Conservation (phyloP, 352 stramenopile genomes). For the Phytophthora meadii region DNA sequence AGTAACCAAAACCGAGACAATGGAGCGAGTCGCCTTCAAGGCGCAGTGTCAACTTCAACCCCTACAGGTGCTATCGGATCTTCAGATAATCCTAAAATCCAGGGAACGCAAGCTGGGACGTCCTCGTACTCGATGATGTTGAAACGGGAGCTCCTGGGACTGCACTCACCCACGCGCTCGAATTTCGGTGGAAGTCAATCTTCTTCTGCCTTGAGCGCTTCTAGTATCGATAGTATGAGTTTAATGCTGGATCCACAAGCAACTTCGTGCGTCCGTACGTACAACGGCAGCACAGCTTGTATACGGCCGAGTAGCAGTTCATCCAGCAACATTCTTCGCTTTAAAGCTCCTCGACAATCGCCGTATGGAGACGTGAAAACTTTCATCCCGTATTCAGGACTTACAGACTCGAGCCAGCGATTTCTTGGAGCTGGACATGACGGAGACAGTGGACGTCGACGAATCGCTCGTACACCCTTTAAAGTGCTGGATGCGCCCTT, state of each 20-base stretch:
- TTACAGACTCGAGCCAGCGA: slow-evolving; percentile 50
- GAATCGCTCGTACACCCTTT: slow-evolving; percentile 94
- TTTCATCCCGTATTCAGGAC: slow-evolving; percentile 52
- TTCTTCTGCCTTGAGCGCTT: slow-evolving; percentile 22
- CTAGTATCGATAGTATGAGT: slow-evolving; percentile 33
- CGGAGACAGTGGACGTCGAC: slow-evolving; percentile 46
- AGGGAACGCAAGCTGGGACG: slow-evolving; percentile 6
- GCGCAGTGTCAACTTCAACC: slow-evolving; percentile 3
- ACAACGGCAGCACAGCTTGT: slow-evolving; percentile 39
- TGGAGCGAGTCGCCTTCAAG: slow-evolving; percentile 5
- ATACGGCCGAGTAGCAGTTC: slow-evolving; percentile 37
- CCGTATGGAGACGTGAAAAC: slow-evolving; percentile 68
- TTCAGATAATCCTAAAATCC: slow-evolving; percentile 30
- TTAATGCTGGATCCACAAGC: slow-evolving; percentile 36
- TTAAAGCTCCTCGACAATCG: slow-evolving; percentile 70
- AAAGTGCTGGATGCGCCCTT: slow-evolving; percentile 98
- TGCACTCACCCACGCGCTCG: slow-evolving; percentile 50
- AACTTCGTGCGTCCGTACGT: slow-evolving; percentile 35
- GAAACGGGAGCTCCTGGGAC: slow-evolving; percentile 76
- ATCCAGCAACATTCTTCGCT: slow-evolving; percentile 76
- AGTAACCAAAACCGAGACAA: slow-evolving; percentile 37
- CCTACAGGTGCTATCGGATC: slow-evolving; percentile 4
- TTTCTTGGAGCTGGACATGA: slow-evolving; percentile 25
- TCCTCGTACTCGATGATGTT: slow-evolving; percentile 80
- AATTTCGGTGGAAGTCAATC: slow-evolving; percentile 31